phyloP scores from a whole-genome alignment of 75 land plant species.

The Cunninghamia lanceolata region DNA sequence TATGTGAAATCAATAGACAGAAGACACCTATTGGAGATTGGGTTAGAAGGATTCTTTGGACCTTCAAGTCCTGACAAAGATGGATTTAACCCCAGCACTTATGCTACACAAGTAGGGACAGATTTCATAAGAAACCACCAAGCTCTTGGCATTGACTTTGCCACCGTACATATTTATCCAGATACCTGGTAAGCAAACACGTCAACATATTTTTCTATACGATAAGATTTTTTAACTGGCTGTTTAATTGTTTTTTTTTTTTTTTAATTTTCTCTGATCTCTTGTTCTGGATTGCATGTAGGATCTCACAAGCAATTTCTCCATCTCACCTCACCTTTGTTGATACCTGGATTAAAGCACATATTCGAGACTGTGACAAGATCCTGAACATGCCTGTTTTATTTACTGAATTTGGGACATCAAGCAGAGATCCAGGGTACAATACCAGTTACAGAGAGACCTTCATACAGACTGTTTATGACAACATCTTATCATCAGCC shows the following conservation, averaged over 20 bases:
- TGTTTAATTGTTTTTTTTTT: neutral
- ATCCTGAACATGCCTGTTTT: conserved; percentile 70
- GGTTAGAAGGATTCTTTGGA: conserved; percentile 90
- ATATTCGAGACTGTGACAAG: conserved; percentile 66
- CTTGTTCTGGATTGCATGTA: conserved; percentile 11
- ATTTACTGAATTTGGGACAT: conserved; percentile 81
- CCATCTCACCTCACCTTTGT: conserved; percentile 55
- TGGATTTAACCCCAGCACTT: conserved; percentile 60
- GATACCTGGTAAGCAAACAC: conserved; percentile 62
- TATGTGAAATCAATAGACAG: conserved; percentile 80
- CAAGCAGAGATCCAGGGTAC: conserved; percentile 50
- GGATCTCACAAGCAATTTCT: conserved; percentile 47
- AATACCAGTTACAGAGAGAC: conserved; percentile 42
- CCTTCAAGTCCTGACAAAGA: conserved; percentile 48
- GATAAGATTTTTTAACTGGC: neutral
- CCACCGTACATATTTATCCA: conserved; percentile 81
- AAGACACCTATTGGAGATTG: conserved; percentile 65
- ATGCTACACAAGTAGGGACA: conserved; percentile 61
- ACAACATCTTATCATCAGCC: conserved; percentile 48
- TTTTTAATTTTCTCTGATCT: neutral
- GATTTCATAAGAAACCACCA: conserved; percentile 86
- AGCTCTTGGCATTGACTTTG: conserved; percentile 74
- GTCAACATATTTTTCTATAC: neutral
- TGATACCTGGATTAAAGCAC: conserved; percentile 64
- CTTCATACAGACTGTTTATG: conserved; percentile 46